Evolutionary conservation across 306 rosid species (phyloP).

Genomic region (Ceratonia siliqua): DNA sequence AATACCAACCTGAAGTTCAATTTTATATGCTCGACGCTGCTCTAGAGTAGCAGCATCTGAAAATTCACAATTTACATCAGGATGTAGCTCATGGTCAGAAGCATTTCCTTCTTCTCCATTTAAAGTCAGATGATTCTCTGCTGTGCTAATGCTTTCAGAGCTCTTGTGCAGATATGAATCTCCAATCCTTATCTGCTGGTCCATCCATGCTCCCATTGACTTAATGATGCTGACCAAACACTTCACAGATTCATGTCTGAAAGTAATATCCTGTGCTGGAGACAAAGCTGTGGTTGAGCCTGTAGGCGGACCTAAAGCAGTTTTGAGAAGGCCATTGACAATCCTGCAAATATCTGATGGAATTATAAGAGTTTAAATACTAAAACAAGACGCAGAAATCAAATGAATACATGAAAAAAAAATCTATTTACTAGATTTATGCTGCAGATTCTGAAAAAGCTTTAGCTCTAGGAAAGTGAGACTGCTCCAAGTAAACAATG

Average conservation of each 20-base stretch:
- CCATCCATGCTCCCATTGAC: conserved; percentile 99
- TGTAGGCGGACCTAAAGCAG: conserved; percentile 97
- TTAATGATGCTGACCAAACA: conserved; percentile 85
- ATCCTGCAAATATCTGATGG: conserved; percentile 94
- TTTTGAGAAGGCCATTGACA: conserved; percentile 97
- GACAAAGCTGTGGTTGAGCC: conserved; percentile 89
- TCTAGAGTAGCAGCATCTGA: conserved; percentile 92
- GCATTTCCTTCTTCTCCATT: conserved; percentile 81
- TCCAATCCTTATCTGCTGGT: conserved; percentile 74
- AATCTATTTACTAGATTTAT: conserved; percentile 13
- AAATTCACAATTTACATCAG: conserved; percentile 70
- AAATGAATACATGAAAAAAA: conserved; percentile 27
- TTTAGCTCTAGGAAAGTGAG: conserved; percentile 11
- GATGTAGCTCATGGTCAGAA: conserved; percentile 74
- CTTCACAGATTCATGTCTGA: conserved; percentile 93
- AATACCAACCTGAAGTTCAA: conserved; percentile 86
- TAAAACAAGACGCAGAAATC: conserved; percentile 46
- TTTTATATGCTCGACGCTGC: conserved; percentile 91
- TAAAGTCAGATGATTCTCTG: conserved; percentile 54
- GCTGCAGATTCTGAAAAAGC: not conserved
- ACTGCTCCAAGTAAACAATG: conserved; percentile 27
- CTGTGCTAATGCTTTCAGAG: conserved; percentile 56
- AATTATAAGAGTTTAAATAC: conserved; percentile 77
- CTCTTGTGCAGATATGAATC: conserved; percentile 60
- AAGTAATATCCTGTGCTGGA: conserved; percentile 89